Evolutionary conservation across 306 rosid genomes (phyloP).

Genomic region (Ormosia emarginata): DNA sequence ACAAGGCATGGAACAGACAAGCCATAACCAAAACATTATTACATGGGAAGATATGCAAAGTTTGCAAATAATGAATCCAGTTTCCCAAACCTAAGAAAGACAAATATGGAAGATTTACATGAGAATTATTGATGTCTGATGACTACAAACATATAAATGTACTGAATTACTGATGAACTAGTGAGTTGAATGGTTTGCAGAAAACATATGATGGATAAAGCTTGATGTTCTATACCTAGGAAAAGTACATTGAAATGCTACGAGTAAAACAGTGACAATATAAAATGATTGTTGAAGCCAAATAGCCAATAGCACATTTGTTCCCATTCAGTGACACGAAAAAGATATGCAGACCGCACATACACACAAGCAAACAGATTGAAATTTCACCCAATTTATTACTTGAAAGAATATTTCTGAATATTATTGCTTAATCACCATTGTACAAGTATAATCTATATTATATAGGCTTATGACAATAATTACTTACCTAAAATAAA

Average conservation of each 20-base stretch:
- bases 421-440: too few relatives aligned
- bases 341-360: neutral
- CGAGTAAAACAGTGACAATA: neutral
- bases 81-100: neutral
- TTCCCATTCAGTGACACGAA: neutral
- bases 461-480: too few relatives aligned
- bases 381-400: neutral
- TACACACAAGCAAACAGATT: neutral
- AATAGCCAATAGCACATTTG: neutral
- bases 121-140: neutral
- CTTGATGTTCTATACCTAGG: neutral
- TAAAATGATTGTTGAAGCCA: neutral
- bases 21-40: neutral
- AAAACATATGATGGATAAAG: neutral
- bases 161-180: neutral
- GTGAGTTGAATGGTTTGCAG: neutral
- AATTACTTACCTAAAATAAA: too few relatives aligned
- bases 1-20: slow-evolving; percentile 32
- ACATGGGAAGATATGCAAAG: neutral
- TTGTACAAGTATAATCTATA: too few relatives aligned
- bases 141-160: neutral
- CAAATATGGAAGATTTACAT: neutral
- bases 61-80: neutral
- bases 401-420: neutral
- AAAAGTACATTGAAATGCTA: neutral